These are phyloP conservation scores for Paraconiothyrium sp. DNA, from an alignment of 2,329 filamentous ascomycete species.

Conservation along the genomic window DNA sequence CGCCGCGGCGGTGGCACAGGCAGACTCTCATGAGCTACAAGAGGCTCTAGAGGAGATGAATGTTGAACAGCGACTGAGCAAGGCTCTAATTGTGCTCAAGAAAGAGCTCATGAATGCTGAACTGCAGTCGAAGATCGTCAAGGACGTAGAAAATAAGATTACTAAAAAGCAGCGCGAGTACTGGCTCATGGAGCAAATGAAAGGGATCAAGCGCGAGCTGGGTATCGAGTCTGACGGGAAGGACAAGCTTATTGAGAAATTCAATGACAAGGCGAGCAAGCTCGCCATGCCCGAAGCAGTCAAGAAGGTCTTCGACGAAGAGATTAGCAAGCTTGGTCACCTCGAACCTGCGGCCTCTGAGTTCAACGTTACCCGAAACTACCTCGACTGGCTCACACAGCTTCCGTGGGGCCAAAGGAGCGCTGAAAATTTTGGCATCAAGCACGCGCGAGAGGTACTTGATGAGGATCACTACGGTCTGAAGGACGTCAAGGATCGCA, in stretches of 20 bases:
- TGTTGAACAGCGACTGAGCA: slow-evolving; percentile 90
- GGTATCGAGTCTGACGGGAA: slow-evolving; percentile 98
- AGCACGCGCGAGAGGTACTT: slow-evolving; percentile 86
- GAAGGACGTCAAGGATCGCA: slow-evolving; percentile 98
- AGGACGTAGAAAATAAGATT: slow-evolving; percentile 97
- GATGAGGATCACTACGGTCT: slow-evolving; percentile 97
- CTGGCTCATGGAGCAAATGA: slow-evolving; percentile 99
- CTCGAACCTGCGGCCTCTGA: slow-evolving; percentile 95
- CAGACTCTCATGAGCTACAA: slow-evolving; percentile 89
- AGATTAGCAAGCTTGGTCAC: slow-evolving; percentile 95
- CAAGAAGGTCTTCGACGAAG: slow-evolving; percentile 97
- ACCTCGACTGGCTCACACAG: slow-evolving; percentile 97
- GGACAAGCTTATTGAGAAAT: slow-evolving; percentile 96
- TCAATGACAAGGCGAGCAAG: slow-evolving; percentile 93
- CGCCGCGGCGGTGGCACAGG: slow-evolving; percentile 88
- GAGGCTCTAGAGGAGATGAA: slow-evolving; percentile 89
- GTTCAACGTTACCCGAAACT: slow-evolving; percentile 98
- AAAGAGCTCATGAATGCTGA: slow-evolving; percentile 99
- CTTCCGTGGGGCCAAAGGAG: slow-evolving; percentile 97
- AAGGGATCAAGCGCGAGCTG: slow-evolving; percentile 93
- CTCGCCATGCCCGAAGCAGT: slow-evolving; percentile 97
- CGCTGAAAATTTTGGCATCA: slow-evolving; percentile 94
- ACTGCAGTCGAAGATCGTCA: slow-evolving; percentile 94
- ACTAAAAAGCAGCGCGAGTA: slow-evolving; percentile 97
- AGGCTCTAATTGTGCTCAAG: slow-evolving; percentile 90